A percentile compares a stretch with the other conserved stretches of the same genome.
These are phyloP conservation scores for Tetragonia tetragonoides DNA, from an alignment of 148 eudicot species.

Conservation along the genomic window DNA sequence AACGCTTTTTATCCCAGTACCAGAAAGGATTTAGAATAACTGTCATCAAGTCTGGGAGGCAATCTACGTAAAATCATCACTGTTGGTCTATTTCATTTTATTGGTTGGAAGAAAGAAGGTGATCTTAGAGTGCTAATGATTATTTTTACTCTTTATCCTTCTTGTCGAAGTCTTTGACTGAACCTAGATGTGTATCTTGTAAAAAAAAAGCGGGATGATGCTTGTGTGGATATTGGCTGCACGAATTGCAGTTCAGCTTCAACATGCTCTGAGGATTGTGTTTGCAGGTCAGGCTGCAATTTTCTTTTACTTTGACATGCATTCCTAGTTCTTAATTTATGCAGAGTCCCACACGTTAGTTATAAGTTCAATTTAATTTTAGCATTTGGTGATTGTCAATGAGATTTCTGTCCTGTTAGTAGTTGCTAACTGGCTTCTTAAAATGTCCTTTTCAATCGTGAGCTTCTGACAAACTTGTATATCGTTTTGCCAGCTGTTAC, in stretches of 20 bases:
- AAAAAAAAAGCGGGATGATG: slow-evolving; percentile 66
- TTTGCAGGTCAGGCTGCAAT: slow-evolving; percentile 61
- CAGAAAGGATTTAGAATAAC: not conserved
- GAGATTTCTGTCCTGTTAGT: not conserved
- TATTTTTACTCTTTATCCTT: not conserved
- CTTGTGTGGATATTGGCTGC: slow-evolving; percentile 60
- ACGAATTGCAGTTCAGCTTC: slow-evolving; percentile 54
- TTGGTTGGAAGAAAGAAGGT: not conserved
- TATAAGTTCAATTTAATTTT: not conserved
- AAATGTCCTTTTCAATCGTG: not conserved
- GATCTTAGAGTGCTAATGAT: not conserved
- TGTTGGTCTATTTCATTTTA: not conserved
- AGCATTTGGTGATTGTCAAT: not conserved
- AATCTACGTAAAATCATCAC: not conserved
- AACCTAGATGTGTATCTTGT: slow-evolving; percentile 69
- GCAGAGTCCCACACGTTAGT: not conserved
- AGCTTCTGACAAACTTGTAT: not conserved
- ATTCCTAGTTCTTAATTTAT: not conserved
- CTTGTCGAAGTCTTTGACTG: slow-evolving; percentile 30
- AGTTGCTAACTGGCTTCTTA: not conserved
- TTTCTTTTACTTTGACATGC: slow-evolving; percentile 8
- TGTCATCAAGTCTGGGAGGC: not conserved
- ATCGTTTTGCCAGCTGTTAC: too few species aligned
- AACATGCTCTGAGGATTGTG: slow-evolving; percentile 70
- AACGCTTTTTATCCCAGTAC: not conserved